Base-by-base conservation (phyloP, 495 filamentous ascomycete species). In the Xylaria curta region DNA sequence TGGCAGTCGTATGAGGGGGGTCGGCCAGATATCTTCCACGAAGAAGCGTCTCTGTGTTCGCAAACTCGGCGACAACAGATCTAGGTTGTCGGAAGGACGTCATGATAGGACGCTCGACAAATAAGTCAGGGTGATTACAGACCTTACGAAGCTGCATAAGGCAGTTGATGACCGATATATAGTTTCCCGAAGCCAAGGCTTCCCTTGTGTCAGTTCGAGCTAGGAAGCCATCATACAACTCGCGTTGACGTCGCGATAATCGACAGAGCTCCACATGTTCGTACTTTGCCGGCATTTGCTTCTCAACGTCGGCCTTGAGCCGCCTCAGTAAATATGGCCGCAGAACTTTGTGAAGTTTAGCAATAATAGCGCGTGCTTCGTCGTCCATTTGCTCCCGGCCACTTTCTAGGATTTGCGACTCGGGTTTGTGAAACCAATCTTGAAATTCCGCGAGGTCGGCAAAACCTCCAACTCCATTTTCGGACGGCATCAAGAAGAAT, bases 221-320 rank as follows among this genome's bases (percentile, higher is more conserved):
- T 85, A 99, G 91, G 80, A 98, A 99, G 5, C 94, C 95, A 81
- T 99, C 95, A 78, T 99, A 99, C 21, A 99, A 81, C 79, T 95
- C 95, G 47, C 97, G 89, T 76, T 99, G 97, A 28, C 97, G 90
- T 78, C 97, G 97, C 15, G 94, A 97, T 2, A 99, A 86, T 47
- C 94, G 90, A 80, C 97, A 99, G 76, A 95, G 95, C 63, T 98
- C 92, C 40, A 99, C 93, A 78, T 97, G 94, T 78, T 99, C 97
- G 76, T 97, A 97, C 78, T 99, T 99, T 38, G 89, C 94, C 0
- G 97, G 97, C 94, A 99, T 97, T 77, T 98, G 95, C 81, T 99
- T 98, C 85, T 99, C 97, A 28, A 99, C 97, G 78, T 99, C 97
- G 56, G 95, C 93, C 82, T 99, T 99, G 49, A 99, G 83, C 71